A percentile compares a stretch with the other conserved stretches of the same genome.
phyloP scores from a whole-genome alignment of 164 flowering plant genomes.

The Chimonanthus salicifolius region DNA sequence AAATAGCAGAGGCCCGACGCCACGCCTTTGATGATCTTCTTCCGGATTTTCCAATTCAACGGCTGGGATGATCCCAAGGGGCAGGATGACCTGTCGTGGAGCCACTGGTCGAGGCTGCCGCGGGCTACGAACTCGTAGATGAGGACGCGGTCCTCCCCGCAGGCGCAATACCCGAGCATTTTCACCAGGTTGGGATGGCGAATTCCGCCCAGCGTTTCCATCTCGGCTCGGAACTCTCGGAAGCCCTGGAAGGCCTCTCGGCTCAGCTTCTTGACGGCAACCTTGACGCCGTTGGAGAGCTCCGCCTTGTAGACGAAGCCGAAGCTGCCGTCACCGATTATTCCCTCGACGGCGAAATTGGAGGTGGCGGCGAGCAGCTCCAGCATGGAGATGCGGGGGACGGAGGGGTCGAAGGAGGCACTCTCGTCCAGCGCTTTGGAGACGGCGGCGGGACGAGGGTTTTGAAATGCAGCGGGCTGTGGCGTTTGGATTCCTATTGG shows the following conservation, averaged over 20 bases:
- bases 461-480: neutral
- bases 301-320: constrained; percentile 69
- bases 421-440: constrained; percentile 30
- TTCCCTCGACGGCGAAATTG: constrained; percentile 51
- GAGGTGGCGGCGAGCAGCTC: constrained; percentile 57
- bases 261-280: constrained; percentile 71
- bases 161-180: constrained; percentile 62
- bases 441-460: neutral
- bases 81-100: constrained; percentile 35
- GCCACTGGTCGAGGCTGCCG: constrained; percentile 74
- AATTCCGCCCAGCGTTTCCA: constrained; percentile 70
- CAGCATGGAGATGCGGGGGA: constrained; percentile 50
- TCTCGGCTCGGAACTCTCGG: constrained; percentile 80
- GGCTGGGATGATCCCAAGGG: constrained; percentile 10
- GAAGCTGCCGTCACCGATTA: constrained; percentile 86
- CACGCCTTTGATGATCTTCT: constrained; percentile 49
- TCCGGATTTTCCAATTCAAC: constrained; percentile 51
- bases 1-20: constrained; percentile 58
- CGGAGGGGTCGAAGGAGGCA: constrained; percentile 55
- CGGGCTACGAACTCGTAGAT: constrained; percentile 70
- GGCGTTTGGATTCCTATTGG: neutral
- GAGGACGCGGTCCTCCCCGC: constrained; percentile 57
- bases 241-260: constrained; percentile 76
- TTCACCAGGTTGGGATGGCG: constrained; percentile 56
- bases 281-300: constrained; percentile 42